Conservation (phyloP, 192 early-diverging fungal genomes). For the Mortierella hygrophila region DNA sequence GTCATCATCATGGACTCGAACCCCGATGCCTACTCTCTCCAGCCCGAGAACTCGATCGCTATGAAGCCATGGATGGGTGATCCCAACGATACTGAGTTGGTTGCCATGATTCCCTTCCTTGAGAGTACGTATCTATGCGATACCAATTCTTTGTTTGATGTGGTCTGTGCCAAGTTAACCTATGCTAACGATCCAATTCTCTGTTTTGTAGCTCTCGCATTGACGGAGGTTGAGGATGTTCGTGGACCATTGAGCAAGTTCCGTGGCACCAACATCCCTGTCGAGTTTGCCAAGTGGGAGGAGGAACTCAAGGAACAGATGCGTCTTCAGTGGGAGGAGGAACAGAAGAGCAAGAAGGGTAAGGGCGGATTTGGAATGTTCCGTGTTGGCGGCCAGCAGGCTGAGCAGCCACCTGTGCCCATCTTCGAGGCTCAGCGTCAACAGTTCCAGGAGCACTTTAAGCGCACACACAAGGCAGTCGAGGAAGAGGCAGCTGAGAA, state of each 20-base stretch:
- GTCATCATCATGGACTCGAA: slow-evolving; percentile 95
- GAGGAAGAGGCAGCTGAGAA: slow-evolving; percentile 82
- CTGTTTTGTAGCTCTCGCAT: slow-evolving; percentile 62
- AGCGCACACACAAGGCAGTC: slow-evolving; percentile 73
- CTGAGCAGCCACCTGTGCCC: slow-evolving; percentile 75
- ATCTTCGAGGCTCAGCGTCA: slow-evolving; percentile 74
- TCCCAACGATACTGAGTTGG: slow-evolving; percentile 82
- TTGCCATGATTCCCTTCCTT: slow-evolving; percentile 90
- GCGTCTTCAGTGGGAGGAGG: slow-evolving; percentile 76
- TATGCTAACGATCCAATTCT: neutral
- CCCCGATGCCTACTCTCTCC: slow-evolving; percentile 84
- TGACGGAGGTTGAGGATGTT: slow-evolving; percentile 83
- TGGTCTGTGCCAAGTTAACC: neutral
- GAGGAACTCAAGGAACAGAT: slow-evolving; percentile 72
- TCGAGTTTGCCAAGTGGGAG: slow-evolving; percentile 79
- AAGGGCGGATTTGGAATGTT: slow-evolving; percentile 64
- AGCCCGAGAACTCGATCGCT: slow-evolving; percentile 92
- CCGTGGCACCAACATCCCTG: slow-evolving; percentile 74
- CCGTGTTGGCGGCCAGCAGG: slow-evolving; percentile 63
- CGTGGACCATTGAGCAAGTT: slow-evolving; percentile 79
- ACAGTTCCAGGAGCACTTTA: slow-evolving; percentile 71
- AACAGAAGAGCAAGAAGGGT: slow-evolving; percentile 65
- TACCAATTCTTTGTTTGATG: neutral
- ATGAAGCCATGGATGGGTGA: slow-evolving; percentile 91
- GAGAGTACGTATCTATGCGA: slow-evolving; percentile 73